These are phyloP conservation scores for Paramecium sexaurelia DNA, from an alignment of 73 alveolate genomes.

Conservation along the genomic window DNA sequence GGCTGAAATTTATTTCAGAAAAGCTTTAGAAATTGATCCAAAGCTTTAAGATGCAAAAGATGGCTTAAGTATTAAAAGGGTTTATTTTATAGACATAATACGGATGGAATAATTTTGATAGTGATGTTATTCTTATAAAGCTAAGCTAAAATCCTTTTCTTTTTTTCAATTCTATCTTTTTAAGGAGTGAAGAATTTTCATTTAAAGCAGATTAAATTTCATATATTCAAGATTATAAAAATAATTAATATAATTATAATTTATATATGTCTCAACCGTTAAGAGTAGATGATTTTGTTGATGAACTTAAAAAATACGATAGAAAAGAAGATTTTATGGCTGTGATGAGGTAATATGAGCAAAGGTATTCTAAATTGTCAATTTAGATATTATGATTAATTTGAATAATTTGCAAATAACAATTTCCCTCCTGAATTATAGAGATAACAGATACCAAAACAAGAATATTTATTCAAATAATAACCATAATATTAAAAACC, in stretches of 20 bases:
- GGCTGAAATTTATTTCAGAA: too few species aligned
- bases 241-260: neutral
- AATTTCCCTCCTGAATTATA: constrained; percentile 23
- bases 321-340: constrained; percentile 60
- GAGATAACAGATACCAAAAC: neutral
- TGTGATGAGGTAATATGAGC: neutral
- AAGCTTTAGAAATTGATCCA: too few species aligned
- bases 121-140: too few species aligned
- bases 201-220: too few species aligned
- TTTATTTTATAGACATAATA: too few species aligned
- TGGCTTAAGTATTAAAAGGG: too few species aligned
- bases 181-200: too few species aligned
- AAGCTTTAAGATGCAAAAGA: too few species aligned
- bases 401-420: constrained; percentile 21
- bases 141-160: too few species aligned
- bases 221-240: too few species aligned
- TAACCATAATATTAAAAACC: constrained; percentile 1
- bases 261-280: constrained; percentile 8
- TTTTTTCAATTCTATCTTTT: too few species aligned
- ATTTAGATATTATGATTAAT: constrained; percentile 40
- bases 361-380: neutral
- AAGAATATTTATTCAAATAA: neutral
- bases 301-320: constrained; percentile 19
- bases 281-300: constrained; percentile 49
- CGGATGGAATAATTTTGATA: too few species aligned